Conservation (phyloP, 1,284 basidiomycete genomes). For the Ustilago crameri region DNA sequence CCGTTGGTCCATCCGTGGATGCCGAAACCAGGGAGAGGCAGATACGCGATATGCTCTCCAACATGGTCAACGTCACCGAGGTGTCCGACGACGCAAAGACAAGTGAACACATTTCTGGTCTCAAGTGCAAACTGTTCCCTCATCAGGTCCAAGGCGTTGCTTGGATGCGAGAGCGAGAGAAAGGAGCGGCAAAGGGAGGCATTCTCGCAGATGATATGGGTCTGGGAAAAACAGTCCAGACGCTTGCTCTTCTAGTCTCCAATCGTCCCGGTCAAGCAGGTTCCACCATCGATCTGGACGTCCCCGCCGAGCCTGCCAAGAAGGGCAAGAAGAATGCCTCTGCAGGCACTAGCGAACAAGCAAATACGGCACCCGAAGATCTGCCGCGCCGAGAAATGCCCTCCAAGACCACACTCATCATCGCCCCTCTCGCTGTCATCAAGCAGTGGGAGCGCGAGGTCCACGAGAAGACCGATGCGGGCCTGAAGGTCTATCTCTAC, state of each 20-base stretch:
- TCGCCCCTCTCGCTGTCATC: slow-evolving; percentile 76
- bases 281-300: slow-evolving; percentile 80
- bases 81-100: slow-evolving; percentile 34
- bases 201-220: slow-evolving; percentile 95
- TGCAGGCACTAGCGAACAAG: slow-evolving; percentile 4
- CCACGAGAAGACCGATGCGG: slow-evolving; percentile 75
- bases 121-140: slow-evolving; percentile 78
- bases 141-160: slow-evolving; percentile 85
- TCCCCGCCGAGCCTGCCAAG: slow-evolving; percentile 12
- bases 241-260: slow-evolving; percentile 88
- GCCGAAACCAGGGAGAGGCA: slow-evolving; percentile 56
- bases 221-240: slow-evolving; percentile 87
- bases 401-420: slow-evolving; percentile 58
- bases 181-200: slow-evolving; percentile 79
- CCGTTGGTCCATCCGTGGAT: slow-evolving; percentile 32
- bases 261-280: slow-evolving; percentile 79
- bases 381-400: slow-evolving; percentile 26
- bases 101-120: slow-evolving; percentile 41
- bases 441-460: slow-evolving; percentile 92
- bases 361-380: slow-evolving; percentile 8
- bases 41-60: slow-evolving; percentile 50
- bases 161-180: slow-evolving; percentile 89
- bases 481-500: slow-evolving; percentile 61
- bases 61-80: slow-evolving; percentile 55
- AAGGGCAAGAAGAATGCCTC: slow-evolving; percentile 14